phyloP scores from a whole-genome alignment of 1,139 yeast species.

The Suhomyces terraborum region DNA sequence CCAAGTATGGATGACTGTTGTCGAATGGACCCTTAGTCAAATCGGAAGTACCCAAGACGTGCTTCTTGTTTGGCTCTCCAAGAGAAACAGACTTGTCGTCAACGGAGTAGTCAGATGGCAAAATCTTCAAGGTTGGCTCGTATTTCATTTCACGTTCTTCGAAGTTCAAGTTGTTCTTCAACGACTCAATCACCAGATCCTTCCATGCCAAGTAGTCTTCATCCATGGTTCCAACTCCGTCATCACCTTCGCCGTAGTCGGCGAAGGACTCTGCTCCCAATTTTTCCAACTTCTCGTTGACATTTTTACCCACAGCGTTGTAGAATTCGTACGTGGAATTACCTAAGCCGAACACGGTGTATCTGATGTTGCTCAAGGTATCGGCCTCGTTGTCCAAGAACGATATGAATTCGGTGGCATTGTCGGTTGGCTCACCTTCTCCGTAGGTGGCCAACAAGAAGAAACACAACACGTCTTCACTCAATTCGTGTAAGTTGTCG shows the following conservation, averaged over 20 bases:
- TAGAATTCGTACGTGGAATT: slow-evolving; percentile 90
- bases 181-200: slow-evolving; percentile 66
- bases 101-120: slow-evolving; percentile 32
- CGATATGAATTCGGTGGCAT: slow-evolving; percentile 73
- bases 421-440: slow-evolving; percentile 98
- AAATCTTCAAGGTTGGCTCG: slow-evolving; percentile 68
- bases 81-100: slow-evolving; percentile 55
- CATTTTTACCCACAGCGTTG: slow-evolving; percentile 77
- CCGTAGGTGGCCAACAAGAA: slow-evolving; percentile 93
- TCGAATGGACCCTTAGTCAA: slow-evolving; percentile 77
- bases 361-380: slow-evolving; percentile 63
- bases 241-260: slow-evolving; percentile 86
- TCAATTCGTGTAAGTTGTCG: slow-evolving; percentile 64
- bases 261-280: slow-evolving; percentile 78
- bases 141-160: slow-evolving; percentile 77
- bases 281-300: slow-evolving; percentile 48
- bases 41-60: slow-evolving; percentile 47
- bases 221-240: slow-evolving; percentile 91
- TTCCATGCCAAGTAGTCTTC: slow-evolving; percentile 96
- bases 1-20: slow-evolving; percentile 79
- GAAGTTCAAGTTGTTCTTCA: slow-evolving; percentile 64
- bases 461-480: slow-evolving; percentile 57
- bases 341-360: slow-evolving; percentile 85
- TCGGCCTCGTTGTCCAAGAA: slow-evolving; percentile 61
- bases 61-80: slow-evolving; percentile 82